Base-by-base conservation (phyloP, 2,329 filamentous ascomycete species). In the Massarina eburnea region DNA sequence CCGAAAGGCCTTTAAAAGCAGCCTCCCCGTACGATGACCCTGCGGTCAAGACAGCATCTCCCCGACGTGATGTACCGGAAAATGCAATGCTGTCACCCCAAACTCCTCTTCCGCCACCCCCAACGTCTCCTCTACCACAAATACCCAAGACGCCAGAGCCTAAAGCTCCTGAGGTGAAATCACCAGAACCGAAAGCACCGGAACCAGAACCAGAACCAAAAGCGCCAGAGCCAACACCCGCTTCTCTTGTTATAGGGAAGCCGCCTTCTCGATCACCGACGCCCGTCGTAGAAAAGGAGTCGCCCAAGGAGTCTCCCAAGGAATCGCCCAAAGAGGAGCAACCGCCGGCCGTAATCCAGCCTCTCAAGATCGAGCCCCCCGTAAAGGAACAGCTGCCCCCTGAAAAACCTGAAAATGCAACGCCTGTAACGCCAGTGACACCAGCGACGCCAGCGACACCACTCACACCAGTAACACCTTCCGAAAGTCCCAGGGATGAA, bases 401-500 rank as follows among this genome's bases (percentile, higher is more conserved):
- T 21, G 33, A 39, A 21, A 33, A 45, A 17, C 44, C 49, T 3
- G 44, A 46, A 30, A 18, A 32, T 22, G 18, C 41, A 24, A 19
- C 42, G 8, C 33, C 50, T 8, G 38, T 73, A 71, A 51, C 76
- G 79, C 19, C 71, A 68, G 18, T 73, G 66, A 22, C 80, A 76
- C 14, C 37, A 68, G 18, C 73, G 66, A 22, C 80, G 76, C 14
- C 37, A n/a, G 18, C 41, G 24, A 19, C 42, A 8, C 33, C 50
- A 8, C 35, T 73, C 71, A 51, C 76, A 79, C 19, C 71, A 68
- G 18, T 73, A 66, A 22, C 80, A 76, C 14, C 37, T 17, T 42
- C 49, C 5, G 54, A 59, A 14, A 45, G 66, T 77, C 77, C 71
- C 69, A 79, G 80, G 21, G 78, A 79, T 35, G 77, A 69, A 68